Base-by-base conservation (phyloP, 2,329 filamentous ascomycete genomes). In the Alternaria triticimaculans region DNA sequence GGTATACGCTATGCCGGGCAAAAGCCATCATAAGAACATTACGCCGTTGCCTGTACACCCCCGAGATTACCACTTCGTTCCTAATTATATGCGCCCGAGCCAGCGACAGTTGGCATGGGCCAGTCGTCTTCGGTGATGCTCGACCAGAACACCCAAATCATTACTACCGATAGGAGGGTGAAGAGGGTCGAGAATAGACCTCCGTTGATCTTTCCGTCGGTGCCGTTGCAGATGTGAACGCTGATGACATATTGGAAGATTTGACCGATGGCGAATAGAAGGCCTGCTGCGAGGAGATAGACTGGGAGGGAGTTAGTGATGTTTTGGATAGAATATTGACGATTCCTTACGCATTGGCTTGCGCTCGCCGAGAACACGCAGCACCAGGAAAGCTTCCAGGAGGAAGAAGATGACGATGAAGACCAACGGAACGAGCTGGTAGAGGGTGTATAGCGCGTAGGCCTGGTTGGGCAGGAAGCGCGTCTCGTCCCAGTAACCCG, bases 71-170 rank as follows among this genome's bases (percentile, higher is more conserved):
- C 26, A 49, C 28, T 48, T 23, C 30, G 10, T 46, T 55, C 57
- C 28, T 55, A 80, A 63, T 78, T 78, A 69, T 83, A 83, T 28
- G 78, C 75, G 66, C 78, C 81, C 8, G 77, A 76, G 4, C 78
- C 78, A 30, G 76, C 72, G 8, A 80, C 76, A 8, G 77, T 76
- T 18, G 86, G 84, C 80, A 87, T 85, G 3, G 94, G 93, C 96
- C 96, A 99, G 83, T 97, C 95, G 76, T 99, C 96, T 82, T 99
- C 96, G 15, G 96, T 99, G 74, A 99, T 99, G 83, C 94, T 97
- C 50, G 94, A 97, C 96, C 96, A 99, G 85, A 99, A 99, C 61
- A 92, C 81, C 94, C 96, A 99, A 68, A 97, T 83, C 82, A 89
- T 89, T 18, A 93, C 86, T 5, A 99, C 93, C 0, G 94, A 87